Conservation (phyloP, 106 monocot genomes). For the Posidonia australis region DNA sequence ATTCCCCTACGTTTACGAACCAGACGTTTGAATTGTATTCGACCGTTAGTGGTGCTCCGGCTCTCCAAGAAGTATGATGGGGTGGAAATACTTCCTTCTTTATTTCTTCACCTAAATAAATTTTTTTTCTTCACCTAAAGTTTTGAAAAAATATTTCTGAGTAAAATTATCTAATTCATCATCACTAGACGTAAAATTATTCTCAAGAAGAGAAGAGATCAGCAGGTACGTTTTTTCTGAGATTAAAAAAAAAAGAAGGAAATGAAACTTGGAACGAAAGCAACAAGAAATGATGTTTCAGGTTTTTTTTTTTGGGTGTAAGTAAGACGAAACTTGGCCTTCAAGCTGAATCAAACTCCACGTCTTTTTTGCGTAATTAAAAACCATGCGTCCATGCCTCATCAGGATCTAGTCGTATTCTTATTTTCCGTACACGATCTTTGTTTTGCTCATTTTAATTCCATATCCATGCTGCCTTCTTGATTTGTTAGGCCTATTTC, state of each 20-base stretch:
- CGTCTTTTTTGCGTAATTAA: not conserved
- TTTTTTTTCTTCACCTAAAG: not conserved
- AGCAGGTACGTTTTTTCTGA: too few relatives aligned
- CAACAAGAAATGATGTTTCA: not conserved
- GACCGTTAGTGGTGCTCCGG: not conserved
- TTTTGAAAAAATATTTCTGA: not conserved
- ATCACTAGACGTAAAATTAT: too few relatives aligned
- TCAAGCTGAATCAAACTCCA: not conserved
- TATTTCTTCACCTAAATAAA: too few relatives aligned
- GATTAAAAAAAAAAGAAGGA: not conserved
- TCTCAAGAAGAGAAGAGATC: too few relatives aligned
- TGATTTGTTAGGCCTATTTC: not conserved
- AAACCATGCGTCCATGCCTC: too few relatives aligned
- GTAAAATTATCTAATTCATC: not conserved
- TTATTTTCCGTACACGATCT: too few relatives aligned
- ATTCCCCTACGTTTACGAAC: not conserved
- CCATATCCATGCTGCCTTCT: not conserved
- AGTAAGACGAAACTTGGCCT: not conserved
- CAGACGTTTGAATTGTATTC: not conserved
- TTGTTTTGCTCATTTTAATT: not conserved
- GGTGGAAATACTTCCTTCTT: too few relatives aligned
- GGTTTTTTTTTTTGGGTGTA: not conserved
- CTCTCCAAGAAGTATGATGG: too few relatives aligned
- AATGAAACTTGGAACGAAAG: not conserved
- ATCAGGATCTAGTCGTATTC: too few relatives aligned